phyloP scores from a whole-genome alignment of 192 early-diverging fungal species.

The Podila verticillata region DNA sequence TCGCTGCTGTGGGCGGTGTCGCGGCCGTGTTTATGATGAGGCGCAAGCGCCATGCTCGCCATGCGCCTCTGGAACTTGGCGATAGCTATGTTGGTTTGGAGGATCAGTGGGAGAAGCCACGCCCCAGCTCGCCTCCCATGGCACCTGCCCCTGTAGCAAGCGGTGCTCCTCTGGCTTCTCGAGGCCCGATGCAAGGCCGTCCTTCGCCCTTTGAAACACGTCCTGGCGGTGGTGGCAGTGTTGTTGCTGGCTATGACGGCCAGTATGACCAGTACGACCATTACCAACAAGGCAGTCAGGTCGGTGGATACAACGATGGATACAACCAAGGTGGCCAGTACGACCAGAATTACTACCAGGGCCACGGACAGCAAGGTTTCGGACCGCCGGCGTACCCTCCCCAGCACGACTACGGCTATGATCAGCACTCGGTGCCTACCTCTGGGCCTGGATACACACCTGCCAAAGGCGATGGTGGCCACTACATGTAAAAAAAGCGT shows the following conservation, averaged over 20 bases:
- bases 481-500: conserved; percentile 17
- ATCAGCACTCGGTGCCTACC: conserved; percentile 22
- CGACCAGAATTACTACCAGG: conserved; percentile 1
- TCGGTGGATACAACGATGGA: conserved; percentile 21
- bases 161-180: conserved; percentile 14
- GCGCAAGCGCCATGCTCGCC: conserved; percentile 33
- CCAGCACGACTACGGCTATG: conserved; percentile 39
- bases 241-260: conserved; percentile 16
- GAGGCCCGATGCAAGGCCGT: conserved; percentile 12
- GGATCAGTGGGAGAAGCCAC: conserved; percentile 45
- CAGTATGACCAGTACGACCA: conserved; percentile 9
- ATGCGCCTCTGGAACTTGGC: conserved; percentile 36
- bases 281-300: not conserved
- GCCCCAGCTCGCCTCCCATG: conserved; percentile 11
- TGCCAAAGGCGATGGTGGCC: conserved; percentile 16
- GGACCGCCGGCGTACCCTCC: not conserved
- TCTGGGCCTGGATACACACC: conserved; percentile 24
- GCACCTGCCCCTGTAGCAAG: conserved; percentile 18
- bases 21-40: conserved; percentile 35
- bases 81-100: conserved; percentile 29
- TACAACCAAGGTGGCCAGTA: conserved; percentile 32
- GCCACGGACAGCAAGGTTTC: conserved; percentile 6
- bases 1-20: conserved; percentile 14
- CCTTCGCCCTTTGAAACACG: conserved; percentile 35
- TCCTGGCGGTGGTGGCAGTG: conserved; percentile 31